Conservation (phyloP, 805 yeast genomes). For the Naumovozyma dairenensis region DNA sequence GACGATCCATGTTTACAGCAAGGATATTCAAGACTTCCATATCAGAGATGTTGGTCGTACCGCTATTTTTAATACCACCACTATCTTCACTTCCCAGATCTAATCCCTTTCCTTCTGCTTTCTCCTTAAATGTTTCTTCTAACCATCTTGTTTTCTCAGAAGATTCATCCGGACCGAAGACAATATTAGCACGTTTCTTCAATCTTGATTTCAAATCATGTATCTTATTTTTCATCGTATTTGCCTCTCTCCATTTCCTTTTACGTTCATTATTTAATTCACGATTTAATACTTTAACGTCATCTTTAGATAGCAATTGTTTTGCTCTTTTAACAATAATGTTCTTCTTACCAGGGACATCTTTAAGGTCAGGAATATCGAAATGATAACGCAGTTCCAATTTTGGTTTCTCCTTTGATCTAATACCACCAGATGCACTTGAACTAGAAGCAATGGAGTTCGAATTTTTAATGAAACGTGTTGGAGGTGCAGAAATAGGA, state of each 20-base stretch:
- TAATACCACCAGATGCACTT: no score
- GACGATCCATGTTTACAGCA: conserved; percentile 17
- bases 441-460: no score
- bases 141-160: conserved; percentile 60
- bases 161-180: conserved; percentile 55
- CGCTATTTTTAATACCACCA: conserved; percentile 4
- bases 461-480: no score
- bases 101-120: conserved; percentile 22
- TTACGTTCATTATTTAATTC: conserved; percentile 26
- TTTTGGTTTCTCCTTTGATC: conserved; percentile 1
- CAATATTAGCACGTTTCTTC: conserved; percentile 53
- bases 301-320: conserved; percentile 12
- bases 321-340: conserved; percentile 20
- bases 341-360: conserved; percentile 12
- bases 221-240: conserved; percentile 74
- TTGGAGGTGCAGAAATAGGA: not conserved
- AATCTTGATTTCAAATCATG: conserved; percentile 77
- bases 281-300: conserved; percentile 16
- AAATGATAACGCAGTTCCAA: conserved; percentile 5
- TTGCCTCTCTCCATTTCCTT: conserved; percentile 36
- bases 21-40: conserved; percentile 24
- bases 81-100: conserved; percentile 5
- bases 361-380: conserved; percentile 13
- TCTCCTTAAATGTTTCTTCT: conserved; percentile 60
- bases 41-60: conserved; percentile 18